A percentile compares a stretch with the other conserved stretches of the same genome.
Conservation (phyloP, 2,329 filamentous ascomycete genomes). For the Penicillium sp. region DNA sequence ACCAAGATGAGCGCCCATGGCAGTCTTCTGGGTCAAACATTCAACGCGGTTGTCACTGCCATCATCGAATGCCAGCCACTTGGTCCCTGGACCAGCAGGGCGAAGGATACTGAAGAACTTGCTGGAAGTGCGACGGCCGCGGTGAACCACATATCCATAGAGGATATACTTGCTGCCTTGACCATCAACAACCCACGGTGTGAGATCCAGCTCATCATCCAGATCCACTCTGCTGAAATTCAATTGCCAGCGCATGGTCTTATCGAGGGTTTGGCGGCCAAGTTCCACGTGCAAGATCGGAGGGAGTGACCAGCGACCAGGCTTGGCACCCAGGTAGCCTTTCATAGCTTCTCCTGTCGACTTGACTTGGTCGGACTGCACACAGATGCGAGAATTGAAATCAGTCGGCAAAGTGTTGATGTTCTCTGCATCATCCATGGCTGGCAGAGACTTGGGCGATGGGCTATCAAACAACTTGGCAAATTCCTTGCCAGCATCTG, state of each 20-base stretch:
- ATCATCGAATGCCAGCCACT: constrained; percentile 62
- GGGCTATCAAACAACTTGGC: constrained; percentile 51
- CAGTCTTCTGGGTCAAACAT: constrained; percentile 58
- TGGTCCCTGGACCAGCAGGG: constrained; percentile 55
- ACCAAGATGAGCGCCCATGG: constrained; percentile 54
- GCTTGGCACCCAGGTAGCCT: constrained; percentile 32
- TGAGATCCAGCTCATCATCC: constrained; percentile 55
- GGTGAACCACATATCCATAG: constrained; percentile 62
- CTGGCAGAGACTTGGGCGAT: constrained; percentile 5
- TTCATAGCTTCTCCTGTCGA: constrained; percentile 40
- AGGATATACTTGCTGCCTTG: constrained; percentile 53
- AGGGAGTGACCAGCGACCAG: constrained; percentile 47
- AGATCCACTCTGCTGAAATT: constrained; percentile 57
- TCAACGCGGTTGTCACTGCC: constrained; percentile 57
- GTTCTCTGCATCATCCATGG: constrained; percentile 24
- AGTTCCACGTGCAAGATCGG: constrained; percentile 57
- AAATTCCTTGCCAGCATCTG: constrained; percentile 42
- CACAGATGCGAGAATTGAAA: constrained; percentile 40
- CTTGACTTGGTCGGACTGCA: constrained; percentile 40
- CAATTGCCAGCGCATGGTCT: constrained; percentile 57
- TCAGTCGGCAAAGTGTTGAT: constrained; percentile 38
- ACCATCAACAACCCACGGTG: constrained; percentile 31
- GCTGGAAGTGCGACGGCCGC: constrained; percentile 58
- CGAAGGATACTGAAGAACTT: constrained; percentile 62
- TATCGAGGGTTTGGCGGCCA: constrained; percentile 58